Evolutionary conservation across 2,329 filamentous ascomycete species (phyloP), one percentile per base, ranked within the genome.

Genomic region (Drechslerella stenobrocha): DNA sequence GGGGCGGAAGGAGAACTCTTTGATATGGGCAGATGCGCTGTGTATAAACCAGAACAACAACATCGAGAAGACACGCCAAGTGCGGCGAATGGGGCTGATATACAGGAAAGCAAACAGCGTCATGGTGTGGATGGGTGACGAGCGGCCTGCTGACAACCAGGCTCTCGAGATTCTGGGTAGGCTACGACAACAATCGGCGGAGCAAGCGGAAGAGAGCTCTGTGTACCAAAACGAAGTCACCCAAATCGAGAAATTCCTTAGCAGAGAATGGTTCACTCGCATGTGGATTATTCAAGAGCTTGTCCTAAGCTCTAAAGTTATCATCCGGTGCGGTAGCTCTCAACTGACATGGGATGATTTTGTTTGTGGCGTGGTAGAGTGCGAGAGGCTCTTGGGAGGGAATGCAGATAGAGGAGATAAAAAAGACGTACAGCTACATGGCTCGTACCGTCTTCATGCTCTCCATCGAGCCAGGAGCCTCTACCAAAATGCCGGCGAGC

Each of bases 11-110:
- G 44, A 18, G 9, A 7, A 6, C 22, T 2, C 22, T 9, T 47
- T 47, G 22, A 47, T 47, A 13, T 47, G 44, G 44, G 44, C 44
- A 8, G 44, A 47, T 26, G 44, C 44, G 5, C 11, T 47, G 3
- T 47, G 44, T 23, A 47, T 47, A 11, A 47, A 47, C n/a, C 44
- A 47, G n/a, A 47, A 47, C 22, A 23, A 47, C 22, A 47, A 47
- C 28, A 11, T 47, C n/a, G 44, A 47, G 22, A 47, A 47, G 15
- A 30, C 44, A 3, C 44, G 44, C 2, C 44, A 47, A 13, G 44
- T 47, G 2, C 44, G 44, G 7, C 44, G 44, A 4, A 47, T 47
- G 44, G 44, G 44, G 9, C 44, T 23, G 7, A 20, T 47, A 2
- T 47, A 26, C 22, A 26, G 22, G 20, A 11, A 11, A 18, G 44